Conservation (phyloP, 192 early-diverging fungal genomes). For the Spizellomyces sp. region DNA sequence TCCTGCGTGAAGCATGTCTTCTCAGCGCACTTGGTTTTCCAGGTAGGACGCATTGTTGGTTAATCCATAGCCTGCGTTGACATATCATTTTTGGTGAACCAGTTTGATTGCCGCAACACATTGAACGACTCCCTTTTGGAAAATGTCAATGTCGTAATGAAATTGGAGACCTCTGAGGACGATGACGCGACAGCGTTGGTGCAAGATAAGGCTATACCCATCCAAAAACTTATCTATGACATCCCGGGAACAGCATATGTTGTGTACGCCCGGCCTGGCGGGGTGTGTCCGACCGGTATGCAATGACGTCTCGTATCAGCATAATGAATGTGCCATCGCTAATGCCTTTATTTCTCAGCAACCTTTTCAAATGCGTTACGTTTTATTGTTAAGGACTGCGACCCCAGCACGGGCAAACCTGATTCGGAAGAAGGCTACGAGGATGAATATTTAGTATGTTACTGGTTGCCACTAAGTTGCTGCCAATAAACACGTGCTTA, state of each 20-base stretch:
- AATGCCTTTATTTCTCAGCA: conserved; percentile 32
- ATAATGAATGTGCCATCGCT: not conserved
- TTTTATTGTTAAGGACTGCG: conserved; percentile 94
- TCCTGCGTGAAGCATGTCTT: conserved; percentile 94
- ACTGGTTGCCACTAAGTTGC: not conserved
- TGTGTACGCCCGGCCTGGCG: conserved; percentile 73
- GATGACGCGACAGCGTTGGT: conserved; percentile 55
- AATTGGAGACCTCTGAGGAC: conserved; percentile 66
- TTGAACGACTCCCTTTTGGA: conserved; percentile 91
- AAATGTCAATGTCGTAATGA: conserved; percentile 85
- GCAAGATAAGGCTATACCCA: conserved; percentile 74
- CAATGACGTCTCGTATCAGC: not conserved
- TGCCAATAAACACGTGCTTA: not conserved
- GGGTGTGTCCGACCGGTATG: conserved; percentile 61
- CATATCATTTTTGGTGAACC: not conserved
- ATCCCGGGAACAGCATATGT: conserved; percentile 81
- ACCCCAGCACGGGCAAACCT: conserved; percentile 88
- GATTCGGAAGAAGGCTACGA: conserved; percentile 90
- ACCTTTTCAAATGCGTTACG: conserved; percentile 86
- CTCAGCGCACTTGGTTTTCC: conserved; percentile 86
- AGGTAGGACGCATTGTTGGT: conserved; percentile 54
- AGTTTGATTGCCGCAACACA: conserved; percentile 94
- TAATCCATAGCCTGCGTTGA: not conserved
- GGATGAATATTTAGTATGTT: conserved; percentile 80
- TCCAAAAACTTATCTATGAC: conserved; percentile 74